A percentile compares a stretch with the other conserved stretches of the same genome.
phyloP scores from a whole-genome alignment of 2,329 filamentous ascomycete species.

The Sclerotinia borealis region DNA sequence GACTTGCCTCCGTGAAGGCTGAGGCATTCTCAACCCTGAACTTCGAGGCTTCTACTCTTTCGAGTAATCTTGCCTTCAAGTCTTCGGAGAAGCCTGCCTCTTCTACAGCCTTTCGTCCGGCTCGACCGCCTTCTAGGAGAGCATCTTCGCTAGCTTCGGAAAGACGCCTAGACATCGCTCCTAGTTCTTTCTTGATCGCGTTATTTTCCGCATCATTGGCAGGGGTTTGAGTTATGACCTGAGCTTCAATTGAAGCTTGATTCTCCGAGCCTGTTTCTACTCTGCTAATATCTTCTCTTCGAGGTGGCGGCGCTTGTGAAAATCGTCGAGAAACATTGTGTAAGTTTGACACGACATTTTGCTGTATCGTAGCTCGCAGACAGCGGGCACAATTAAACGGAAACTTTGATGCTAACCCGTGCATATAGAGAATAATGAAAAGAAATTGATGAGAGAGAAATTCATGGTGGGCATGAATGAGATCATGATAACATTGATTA shows the following conservation, averaged over 20 bases:
- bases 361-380: conserved; percentile 23
- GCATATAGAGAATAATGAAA: conserved; percentile 26
- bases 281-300: conserved; percentile 13
- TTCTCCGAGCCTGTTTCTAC: conserved; percentile 11
- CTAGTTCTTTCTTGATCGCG: conserved; percentile 18
- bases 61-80: conserved; percentile 51
- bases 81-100: conserved; percentile 60
- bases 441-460: not conserved
- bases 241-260: conserved; percentile 16
- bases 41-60: conserved; percentile 49
- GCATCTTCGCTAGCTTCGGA: conserved; percentile 59
- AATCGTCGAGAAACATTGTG: conserved; percentile 15
- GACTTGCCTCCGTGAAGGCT: conserved; percentile 43
- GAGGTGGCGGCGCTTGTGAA: conserved; percentile 25
- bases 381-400: conserved; percentile 26
- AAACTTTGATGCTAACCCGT: conserved; percentile 18
- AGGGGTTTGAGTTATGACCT: conserved; percentile 8
- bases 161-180: conserved; percentile 49
- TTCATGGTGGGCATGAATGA: not conserved
- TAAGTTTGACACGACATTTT: conserved; percentile 20
- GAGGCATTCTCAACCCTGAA: conserved; percentile 46
- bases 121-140: conserved; percentile 50
- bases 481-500: not conserved
- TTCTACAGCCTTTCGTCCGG: conserved; percentile 53
- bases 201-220: conserved; percentile 2